Percentiles rank a stretch among this genome's conserved stretches.
Evolutionary conservation across 2,329 filamentous ascomycete genomes (phyloP).

Genomic region (Neospermospora avenae): DNA sequence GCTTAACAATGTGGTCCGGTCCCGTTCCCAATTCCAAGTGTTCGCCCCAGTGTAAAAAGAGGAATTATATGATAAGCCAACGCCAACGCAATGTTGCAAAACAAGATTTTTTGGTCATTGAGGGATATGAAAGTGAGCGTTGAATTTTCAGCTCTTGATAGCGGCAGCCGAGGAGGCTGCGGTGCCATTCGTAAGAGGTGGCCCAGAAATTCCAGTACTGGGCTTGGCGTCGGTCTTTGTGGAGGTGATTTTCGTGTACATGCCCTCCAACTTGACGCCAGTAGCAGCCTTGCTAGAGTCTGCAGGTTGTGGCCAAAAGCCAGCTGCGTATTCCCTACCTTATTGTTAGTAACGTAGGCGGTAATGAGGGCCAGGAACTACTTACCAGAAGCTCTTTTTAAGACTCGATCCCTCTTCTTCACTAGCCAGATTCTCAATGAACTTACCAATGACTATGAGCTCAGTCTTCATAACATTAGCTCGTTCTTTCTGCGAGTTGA

Average conservation of each 20-base stretch:
- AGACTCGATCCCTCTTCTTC: constrained; percentile 30
- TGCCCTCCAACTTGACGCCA: constrained; percentile 28
- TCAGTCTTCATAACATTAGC: constrained; percentile 59
- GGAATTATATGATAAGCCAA: constrained; percentile 6
- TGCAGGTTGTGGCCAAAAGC: constrained; percentile 32
- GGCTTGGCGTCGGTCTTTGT: constrained; percentile 14
- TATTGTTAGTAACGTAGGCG: constrained; percentile 11
- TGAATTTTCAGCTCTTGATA: neutral
- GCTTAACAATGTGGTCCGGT: constrained; percentile 11
- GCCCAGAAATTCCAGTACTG: constrained; percentile 9
- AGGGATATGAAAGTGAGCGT: no score
- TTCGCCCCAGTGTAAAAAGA: neutral
- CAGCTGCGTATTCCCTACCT: constrained; percentile 34
- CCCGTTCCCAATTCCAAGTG: neutral
- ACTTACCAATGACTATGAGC: constrained; percentile 59
- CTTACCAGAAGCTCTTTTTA: constrained; percentile 33
- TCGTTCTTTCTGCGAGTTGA: constrained; percentile 59
- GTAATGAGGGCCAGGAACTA: neutral
- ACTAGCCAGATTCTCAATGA: constrained; percentile 46
- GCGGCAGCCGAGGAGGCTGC: constrained; percentile 1
- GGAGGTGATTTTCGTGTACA: constrained; percentile 32
- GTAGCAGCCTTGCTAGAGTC: constrained; percentile 24
- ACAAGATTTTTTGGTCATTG: neutral
- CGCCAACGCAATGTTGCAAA: constrained; percentile 18
- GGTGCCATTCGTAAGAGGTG: constrained; percentile 15